These are phyloP conservation scores for Ceratocystis albifundus DNA, from an alignment of 2,329 filamentous ascomycete genomes.

Conservation along the genomic window DNA sequence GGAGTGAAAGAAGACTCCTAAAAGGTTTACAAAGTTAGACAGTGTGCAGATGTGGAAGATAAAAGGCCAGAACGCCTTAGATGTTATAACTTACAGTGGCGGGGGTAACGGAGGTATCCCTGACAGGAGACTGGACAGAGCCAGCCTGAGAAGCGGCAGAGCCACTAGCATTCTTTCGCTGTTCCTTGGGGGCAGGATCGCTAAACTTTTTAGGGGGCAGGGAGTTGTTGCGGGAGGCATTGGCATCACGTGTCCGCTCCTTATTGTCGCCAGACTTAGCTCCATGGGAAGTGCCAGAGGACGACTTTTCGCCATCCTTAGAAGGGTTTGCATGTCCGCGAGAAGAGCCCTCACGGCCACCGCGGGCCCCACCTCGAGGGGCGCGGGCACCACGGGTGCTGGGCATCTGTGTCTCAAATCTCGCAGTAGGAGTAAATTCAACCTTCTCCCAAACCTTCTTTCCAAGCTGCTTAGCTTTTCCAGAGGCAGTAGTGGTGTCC, in stretches of 20 bases:
- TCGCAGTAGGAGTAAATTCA: constrained; percentile 70
- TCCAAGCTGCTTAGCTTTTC: constrained; percentile 39
- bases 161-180: constrained; percentile 36
- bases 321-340: constrained; percentile 26
- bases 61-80: neutral
- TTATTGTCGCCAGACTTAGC: constrained; percentile 18
- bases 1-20: constrained; percentile 20
- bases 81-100: constrained; percentile 33
- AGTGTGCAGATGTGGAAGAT: neutral
- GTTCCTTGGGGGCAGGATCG: constrained; percentile 33
- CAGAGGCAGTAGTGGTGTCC: constrained; percentile 33
- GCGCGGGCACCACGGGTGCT: constrained; percentile 40
- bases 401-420: constrained; percentile 73
- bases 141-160: constrained; percentile 27
- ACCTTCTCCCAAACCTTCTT: constrained; percentile 83
- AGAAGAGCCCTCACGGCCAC: constrained; percentile 27
- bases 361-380: constrained; percentile 36
- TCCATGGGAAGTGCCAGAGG: constrained; percentile 25
- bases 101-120: constrained; percentile 30
- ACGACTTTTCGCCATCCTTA: constrained; percentile 33
- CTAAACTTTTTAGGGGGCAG: constrained; percentile 33
- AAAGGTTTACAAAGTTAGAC: neutral
- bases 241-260: constrained; percentile 19
- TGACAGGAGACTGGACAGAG: constrained; percentile 26
- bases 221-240: constrained; percentile 30